These are phyloP conservation scores for Cardamine chenopodiifolia DNA, from an alignment of 345 rosid genomes.

Conservation along the genomic window DNA sequence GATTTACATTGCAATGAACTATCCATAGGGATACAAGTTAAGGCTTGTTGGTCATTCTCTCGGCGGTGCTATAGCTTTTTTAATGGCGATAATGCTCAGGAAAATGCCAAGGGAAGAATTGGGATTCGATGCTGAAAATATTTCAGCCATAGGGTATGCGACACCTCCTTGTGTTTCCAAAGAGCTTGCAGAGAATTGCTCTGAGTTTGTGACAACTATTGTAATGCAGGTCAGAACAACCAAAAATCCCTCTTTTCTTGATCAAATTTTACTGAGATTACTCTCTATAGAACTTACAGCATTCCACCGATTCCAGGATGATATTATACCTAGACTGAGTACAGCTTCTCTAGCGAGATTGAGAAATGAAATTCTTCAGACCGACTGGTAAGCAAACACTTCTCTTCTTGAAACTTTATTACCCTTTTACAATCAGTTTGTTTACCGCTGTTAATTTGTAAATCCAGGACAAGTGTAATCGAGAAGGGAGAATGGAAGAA, in stretches of 20 bases:
- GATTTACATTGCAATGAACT: constrained; percentile 37
- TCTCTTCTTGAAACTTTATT: constrained; percentile 5
- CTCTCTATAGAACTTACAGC: constrained; percentile 6
- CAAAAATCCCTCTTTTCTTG: background rate
- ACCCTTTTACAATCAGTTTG: background rate
- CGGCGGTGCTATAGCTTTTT: constrained; percentile 86
- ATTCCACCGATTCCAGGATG: constrained; percentile 58
- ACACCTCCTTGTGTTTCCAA: constrained; percentile 92
- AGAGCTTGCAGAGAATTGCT: constrained; percentile 87
- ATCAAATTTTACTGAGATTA: background rate
- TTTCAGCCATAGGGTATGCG: constrained; percentile 88
- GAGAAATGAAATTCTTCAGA: constrained; percentile 81
- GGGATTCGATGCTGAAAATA: constrained; percentile 75
- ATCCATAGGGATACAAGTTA: constrained; percentile 83
- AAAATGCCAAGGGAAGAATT: constrained; percentile 68
- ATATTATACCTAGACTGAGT: constrained; percentile 82
- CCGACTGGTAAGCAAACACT: constrained; percentile 71
- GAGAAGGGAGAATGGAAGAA: constrained; percentile 89
- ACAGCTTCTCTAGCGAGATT: constrained; percentile 72
- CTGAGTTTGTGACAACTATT: constrained; percentile 77
- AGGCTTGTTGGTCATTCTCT: constrained; percentile 97
- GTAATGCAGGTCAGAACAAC: constrained; percentile 83
- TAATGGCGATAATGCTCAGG: constrained; percentile 82
- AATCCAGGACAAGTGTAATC: constrained; percentile 73
- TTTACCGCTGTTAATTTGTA: background rate